phyloP scores from a whole-genome alignment of 192 early-diverging fungal species.

The Paraglomus occultum region DNA sequence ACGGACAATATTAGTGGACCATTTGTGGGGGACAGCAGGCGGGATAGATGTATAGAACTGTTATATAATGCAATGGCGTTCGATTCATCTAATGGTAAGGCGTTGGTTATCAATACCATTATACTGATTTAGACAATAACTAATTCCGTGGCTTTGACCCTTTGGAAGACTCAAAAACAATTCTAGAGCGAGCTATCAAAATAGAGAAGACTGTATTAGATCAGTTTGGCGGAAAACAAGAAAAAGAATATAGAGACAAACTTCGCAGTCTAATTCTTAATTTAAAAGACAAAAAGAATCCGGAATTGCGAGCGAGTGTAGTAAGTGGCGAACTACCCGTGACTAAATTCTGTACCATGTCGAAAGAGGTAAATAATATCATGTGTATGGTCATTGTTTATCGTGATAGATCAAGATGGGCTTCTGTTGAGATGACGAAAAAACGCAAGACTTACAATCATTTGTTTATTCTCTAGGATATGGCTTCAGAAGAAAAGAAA shows the following conservation, averaged over 20 bases:
- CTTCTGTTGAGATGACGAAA: no score
- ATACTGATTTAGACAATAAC: slow-evolving; percentile 34
- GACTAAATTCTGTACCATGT: slow-evolving; percentile 73
- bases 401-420: not conserved
- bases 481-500: slow-evolving; percentile 88
- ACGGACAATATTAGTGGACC: slow-evolving; percentile 53
- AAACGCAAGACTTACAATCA: not conserved
- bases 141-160: not conserved
- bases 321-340: slow-evolving; percentile 65
- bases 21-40: slow-evolving; percentile 57
- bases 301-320: slow-evolving; percentile 65
- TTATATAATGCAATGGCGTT: slow-evolving; percentile 74
- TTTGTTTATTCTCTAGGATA: slow-evolving; percentile 59
- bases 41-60: slow-evolving; percentile 80
- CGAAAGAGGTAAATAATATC: slow-evolving; percentile 45
- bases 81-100: slow-evolving; percentile 52
- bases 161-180: slow-evolving; percentile 48
- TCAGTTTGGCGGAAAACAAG: slow-evolving; percentile 45
- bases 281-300: slow-evolving; percentile 76
- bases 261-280: slow-evolving; percentile 78
- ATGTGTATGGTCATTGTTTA: no score
- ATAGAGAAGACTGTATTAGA: slow-evolving; percentile 66
- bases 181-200: slow-evolving; percentile 49
- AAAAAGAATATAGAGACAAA: slow-evolving; percentile 66
- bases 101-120: slow-evolving; percentile 9